Conservation (phyloP, 352 stramenopile genomes). For the Globisporangium recalcitrans region DNA sequence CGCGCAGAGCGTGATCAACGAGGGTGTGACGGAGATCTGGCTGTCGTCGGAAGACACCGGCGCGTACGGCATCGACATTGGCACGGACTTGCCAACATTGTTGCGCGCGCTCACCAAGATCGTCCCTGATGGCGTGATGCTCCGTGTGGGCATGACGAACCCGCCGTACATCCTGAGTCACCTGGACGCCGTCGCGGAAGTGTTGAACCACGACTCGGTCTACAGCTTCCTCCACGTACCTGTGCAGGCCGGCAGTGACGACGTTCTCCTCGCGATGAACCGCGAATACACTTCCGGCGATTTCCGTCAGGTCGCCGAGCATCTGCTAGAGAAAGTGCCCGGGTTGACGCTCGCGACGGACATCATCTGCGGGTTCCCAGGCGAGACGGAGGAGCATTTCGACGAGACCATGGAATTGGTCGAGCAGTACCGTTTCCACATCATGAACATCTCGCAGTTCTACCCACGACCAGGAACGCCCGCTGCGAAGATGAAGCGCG, state of each 20-base stretch:
- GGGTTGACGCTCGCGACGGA: slow-evolving; percentile 87
- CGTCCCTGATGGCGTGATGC: slow-evolving; percentile 75
- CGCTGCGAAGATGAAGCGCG: slow-evolving; percentile 86
- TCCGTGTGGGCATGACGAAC: slow-evolving; percentile 92
- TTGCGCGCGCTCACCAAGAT: slow-evolving; percentile 63
- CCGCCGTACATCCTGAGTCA: slow-evolving; percentile 90
- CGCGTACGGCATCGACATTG: slow-evolving; percentile 89
- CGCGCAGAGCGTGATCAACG: slow-evolving; percentile 54
- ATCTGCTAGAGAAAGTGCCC: slow-evolving; percentile 68
- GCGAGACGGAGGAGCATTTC: slow-evolving; percentile 87
- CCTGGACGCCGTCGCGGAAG: slow-evolving; percentile 73
- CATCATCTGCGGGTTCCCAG: slow-evolving; percentile 91
- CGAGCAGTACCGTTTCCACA: slow-evolving; percentile 84
- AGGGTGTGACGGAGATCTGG: slow-evolving; percentile 90
- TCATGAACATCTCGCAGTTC: slow-evolving; percentile 93
- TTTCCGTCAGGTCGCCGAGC: slow-evolving; percentile 73
- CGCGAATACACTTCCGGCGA: slow-evolving; percentile 86
- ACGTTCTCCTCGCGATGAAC: slow-evolving; percentile 88
- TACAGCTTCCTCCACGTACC: slow-evolving; percentile 91
- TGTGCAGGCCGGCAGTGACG: slow-evolving; percentile 86
- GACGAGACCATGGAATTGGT: slow-evolving; percentile 85
- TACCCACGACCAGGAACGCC: slow-evolving; percentile 89
- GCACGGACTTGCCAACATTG: slow-evolving; percentile 68
- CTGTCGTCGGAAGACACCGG: slow-evolving; percentile 90
- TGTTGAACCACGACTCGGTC: slow-evolving; percentile 77